A percentile compares a stretch with the other conserved stretches of the same genome.
These are phyloP conservation scores for Abelmoschus esculentus DNA, from an alignment of 345 rosid genomes.

Conservation along the genomic window DNA sequence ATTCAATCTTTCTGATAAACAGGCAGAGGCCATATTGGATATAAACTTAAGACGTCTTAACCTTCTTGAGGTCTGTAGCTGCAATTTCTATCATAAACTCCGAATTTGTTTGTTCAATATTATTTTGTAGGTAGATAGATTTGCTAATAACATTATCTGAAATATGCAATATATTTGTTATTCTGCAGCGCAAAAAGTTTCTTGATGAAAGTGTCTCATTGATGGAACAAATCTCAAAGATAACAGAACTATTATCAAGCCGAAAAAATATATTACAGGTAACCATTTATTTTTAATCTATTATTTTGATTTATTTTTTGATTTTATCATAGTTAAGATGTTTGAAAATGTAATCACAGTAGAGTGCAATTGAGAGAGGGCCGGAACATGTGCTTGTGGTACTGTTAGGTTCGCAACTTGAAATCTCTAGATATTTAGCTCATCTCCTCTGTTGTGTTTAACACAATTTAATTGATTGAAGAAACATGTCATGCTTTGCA, in stretches of 20 bases:
- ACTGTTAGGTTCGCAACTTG: background rate
- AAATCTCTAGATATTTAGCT: background rate
- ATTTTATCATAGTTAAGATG: background rate
- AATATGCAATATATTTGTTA: slow-evolving; percentile 2
- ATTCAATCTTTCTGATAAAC: slow-evolving; percentile 72
- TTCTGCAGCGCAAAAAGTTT: slow-evolving; percentile 65
- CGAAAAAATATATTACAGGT: slow-evolving; percentile 74
- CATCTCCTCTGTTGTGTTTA: background rate
- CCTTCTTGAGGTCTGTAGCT: slow-evolving; percentile 64
- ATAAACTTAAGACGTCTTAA: slow-evolving; percentile 73
- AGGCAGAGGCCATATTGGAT: slow-evolving; percentile 85
- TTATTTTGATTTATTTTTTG: no score
- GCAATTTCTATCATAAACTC: background rate
- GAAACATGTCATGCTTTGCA: background rate
- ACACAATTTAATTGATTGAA: background rate
- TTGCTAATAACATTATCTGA: background rate
- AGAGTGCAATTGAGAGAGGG: background rate
- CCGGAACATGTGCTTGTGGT: background rate
- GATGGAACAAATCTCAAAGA: slow-evolving; percentile 58
- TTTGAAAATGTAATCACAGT: background rate
- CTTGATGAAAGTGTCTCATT: slow-evolving; percentile 60
- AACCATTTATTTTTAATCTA: slow-evolving; percentile 1
- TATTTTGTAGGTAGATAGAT: slow-evolving; percentile 4
- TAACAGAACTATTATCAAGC: slow-evolving; percentile 65
- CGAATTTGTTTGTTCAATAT: slow-evolving; percentile 15